phyloP scores from a whole-genome alignment of 371 early-diverging fungal genomes.

The Apophysomyces variabilis region DNA sequence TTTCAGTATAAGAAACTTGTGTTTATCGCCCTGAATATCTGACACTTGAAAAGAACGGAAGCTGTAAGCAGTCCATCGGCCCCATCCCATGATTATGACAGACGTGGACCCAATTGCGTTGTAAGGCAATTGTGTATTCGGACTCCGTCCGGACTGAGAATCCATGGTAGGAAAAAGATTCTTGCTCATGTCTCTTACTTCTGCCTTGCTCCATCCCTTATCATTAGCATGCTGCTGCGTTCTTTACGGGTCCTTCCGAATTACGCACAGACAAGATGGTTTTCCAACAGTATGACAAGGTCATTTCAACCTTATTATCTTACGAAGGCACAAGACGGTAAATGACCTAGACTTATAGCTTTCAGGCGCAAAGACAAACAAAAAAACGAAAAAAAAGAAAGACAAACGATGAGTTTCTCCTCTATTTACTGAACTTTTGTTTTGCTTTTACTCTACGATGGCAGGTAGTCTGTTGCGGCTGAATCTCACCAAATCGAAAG shows the following conservation, averaged over 20 bases:
- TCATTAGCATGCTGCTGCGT: constrained; percentile 2
- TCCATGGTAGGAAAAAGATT: background rate
- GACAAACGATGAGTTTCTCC: background rate
- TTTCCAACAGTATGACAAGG: background rate
- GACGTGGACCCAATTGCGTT: too few species aligned
- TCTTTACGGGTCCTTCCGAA: background rate
- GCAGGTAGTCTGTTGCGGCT: constrained; percentile 31
- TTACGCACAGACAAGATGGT: constrained; percentile 10
- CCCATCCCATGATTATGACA: too few species aligned
- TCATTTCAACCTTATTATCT: constrained; percentile 24
- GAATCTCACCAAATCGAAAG: constrained; percentile 30
- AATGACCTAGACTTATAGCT: background rate
- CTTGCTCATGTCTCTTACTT: background rate
- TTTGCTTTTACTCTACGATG: background rate
- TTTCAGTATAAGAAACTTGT: too few species aligned
- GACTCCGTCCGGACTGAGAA: background rate
- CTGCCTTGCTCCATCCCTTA: background rate
- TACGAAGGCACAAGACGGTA: constrained; percentile 30
- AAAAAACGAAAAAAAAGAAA: background rate
- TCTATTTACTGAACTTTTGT: background rate
- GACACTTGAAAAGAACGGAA: too few species aligned
- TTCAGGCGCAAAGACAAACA: too few species aligned
- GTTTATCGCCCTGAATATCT: too few species aligned
- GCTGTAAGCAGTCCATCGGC: too few species aligned
- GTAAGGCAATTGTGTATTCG: background rate